phyloP scores from a whole-genome alignment of 495 filamentous ascomycete species.

The Neurospora sp. region DNA sequence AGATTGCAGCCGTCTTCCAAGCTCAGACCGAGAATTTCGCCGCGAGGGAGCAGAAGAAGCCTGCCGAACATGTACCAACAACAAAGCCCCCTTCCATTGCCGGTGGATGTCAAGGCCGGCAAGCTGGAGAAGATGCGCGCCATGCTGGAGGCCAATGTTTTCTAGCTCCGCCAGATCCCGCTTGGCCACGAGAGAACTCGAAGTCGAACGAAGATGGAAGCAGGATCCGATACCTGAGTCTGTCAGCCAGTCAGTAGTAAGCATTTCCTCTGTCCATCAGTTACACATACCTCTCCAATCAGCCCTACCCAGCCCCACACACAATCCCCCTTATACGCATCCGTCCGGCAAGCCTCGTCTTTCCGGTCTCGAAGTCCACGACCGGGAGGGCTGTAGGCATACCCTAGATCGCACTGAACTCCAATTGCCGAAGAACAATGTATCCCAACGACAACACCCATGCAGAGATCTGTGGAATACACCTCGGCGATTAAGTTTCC shows the following conservation, averaged over 20 bases:
- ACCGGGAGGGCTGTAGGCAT: background rate
- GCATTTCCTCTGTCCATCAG: background rate
- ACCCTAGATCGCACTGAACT: background rate
- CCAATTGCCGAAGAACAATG: background rate
- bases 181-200: too few species aligned
- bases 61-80: background rate
- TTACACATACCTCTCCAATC: background rate
- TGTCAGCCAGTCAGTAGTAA: background rate
- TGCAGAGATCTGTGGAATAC: background rate
- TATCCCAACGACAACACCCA: background rate
- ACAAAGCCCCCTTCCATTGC: background rate
- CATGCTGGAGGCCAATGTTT: background rate
- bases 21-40: conserved; percentile 78
- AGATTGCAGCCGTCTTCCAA: conserved; percentile 79
- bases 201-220: too few species aligned
- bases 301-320: background rate
- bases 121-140: background rate
- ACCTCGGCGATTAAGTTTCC: background rate
- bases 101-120: background rate
- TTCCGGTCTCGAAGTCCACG: background rate
- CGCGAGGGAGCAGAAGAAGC: conserved; percentile 48
- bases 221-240: background rate
- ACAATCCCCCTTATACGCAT: background rate
- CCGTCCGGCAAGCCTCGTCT: background rate
- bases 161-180: too few species aligned